Base-by-base conservation (phyloP, 805 yeast genomes). In the Komagataella ulmi region DNA sequence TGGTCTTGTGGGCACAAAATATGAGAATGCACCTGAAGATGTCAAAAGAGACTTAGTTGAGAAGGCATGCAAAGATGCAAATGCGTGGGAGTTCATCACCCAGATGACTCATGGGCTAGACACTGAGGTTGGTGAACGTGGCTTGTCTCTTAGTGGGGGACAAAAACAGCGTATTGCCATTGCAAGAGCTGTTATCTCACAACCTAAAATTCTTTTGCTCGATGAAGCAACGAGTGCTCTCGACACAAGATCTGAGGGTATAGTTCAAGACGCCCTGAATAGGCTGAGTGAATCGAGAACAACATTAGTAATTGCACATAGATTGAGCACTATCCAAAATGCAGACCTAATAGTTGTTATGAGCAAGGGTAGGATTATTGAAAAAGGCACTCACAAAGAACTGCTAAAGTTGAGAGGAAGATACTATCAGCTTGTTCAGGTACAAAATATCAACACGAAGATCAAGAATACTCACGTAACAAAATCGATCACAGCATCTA, bases 161-260 rank as follows among this genome's bases (percentile, higher is more conserved):
- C 98, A 93, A 63, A 72, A 84, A 7, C 98, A 93, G 62, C 68
- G 97, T 52, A 62, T 93, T 1, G 82, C 93, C 0, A 79, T 93
- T 50, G 96, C 91, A 0, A 73, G 98, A 50, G 93, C 96, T 0
- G 55, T 93, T 3, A 53, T 90, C 3, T 66, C 90, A 44, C 69
- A 73, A 19, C 93, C 97, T 0, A 68, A 69, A 30, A 57, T 81
- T 7, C 70, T 81, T n/a, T 71, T 93, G 5, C 65, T 93, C 48
- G 99, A 93, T 65, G 99, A 93, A 62, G 83, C 90, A 58, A 89
- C 98, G 0, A 82, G 97, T 0, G 85, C 96, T 0, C 69, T 93
- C 49, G 99, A 93, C 61, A 71, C 82, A 0, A 66, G 65, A 54
- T 64, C 69, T 1, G 72, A 68, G 54, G 72, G 72, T 6, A 59